A percentile compares a stretch with the other conserved stretches of the same genome.
These are phyloP conservation scores for Euphrasia confusa DNA, from an alignment of 257 asterid genomes.

Conservation along the genomic window DNA sequence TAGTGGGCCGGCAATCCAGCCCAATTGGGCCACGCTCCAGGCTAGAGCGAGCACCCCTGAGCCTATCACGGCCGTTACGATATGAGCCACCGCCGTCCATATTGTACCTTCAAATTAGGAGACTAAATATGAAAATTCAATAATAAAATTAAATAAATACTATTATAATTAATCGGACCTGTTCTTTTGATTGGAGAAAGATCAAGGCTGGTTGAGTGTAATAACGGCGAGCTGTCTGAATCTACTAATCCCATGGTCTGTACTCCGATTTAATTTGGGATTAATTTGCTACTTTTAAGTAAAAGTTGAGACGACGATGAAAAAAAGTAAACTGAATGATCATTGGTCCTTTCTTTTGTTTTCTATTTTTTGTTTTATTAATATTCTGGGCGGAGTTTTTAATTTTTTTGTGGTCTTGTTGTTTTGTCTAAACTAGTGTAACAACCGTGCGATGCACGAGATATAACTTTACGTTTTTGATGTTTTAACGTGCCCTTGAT, in stretches of 20 bases:
- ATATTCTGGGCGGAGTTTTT: no score
- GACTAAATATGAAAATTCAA: neutral
- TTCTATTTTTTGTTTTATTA: no score
- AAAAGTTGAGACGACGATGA: no score
- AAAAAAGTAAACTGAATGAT: no score
- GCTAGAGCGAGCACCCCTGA: conserved; percentile 71
- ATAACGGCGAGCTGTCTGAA: conserved; percentile 18
- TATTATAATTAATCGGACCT: conserved; percentile 2
- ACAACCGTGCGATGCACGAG: no score
- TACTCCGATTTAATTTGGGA: no score
- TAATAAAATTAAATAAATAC: neutral
- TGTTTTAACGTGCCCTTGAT: no score
- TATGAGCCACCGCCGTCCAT: conserved; percentile 82
- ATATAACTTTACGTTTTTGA: no score
- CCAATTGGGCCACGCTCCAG: conserved; percentile 70
- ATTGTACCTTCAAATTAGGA: conserved; percentile 34
- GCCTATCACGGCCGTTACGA: conserved; percentile 69
- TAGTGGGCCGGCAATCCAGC: conserved; percentile 79
- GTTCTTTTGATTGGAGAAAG: conserved; percentile 21
- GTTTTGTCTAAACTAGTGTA: no score
- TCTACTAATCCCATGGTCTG: conserved; percentile 22
- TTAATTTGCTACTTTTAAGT: no score
- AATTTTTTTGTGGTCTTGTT: no score
- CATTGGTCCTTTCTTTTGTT: no score
- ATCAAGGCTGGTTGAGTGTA: conserved; percentile 2